Evolutionary conservation across 495 filamentous ascomycete genomes (phyloP), one percentile per base, ranked within the genome.

Genomic region (Aspergillus cavernicola): DNA sequence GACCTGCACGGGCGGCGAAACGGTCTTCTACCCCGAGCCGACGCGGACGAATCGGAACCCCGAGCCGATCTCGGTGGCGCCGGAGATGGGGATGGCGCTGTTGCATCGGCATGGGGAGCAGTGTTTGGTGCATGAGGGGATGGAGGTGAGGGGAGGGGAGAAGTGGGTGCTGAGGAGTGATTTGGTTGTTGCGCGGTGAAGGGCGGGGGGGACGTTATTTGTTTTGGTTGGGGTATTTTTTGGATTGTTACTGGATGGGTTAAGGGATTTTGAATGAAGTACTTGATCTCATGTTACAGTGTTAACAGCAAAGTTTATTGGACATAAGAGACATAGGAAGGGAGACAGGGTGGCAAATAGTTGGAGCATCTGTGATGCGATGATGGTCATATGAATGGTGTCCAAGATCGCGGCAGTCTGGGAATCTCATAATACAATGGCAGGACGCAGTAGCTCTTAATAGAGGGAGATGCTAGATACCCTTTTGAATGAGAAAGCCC

Each of bases 101-200:
- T 72, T 97, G 36, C 92, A 97, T 72, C 88, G 85, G 29, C 92
- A 97, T 69, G 92, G 92, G 1, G 80, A 89, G 55, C 83, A 88
- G 40, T 96, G 92, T 68, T 81, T 97, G 77, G 68, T 96, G 45
- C 92, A 96, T 70, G 91, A 97, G 66, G 90, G 90, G 7, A 77
- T 75, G 53, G 81, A 93, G 59, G 92, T 96, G 0, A 80, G 66
- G 0, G 74, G 78, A 36, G 92, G 92, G 12, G 90, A 95, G 66
- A 97, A 96, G 66, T 97, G 92, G 92, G 85, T 97, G 46, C 77
- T 97, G 45, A 74, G 92, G 49, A 95, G 86, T 45, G 92, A 96
- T 75, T 68, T 96, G 49, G 90, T 90, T 59, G 84, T 95, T 16
- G 80, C 63, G 59, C 72, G 75, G 52, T 86, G 51, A 67, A 2